Evolutionary conservation across 176 grass and related monocot species (phyloP), one percentile per base, ranked within the genome.

Genomic region (Oryza rufipogon): DNA sequence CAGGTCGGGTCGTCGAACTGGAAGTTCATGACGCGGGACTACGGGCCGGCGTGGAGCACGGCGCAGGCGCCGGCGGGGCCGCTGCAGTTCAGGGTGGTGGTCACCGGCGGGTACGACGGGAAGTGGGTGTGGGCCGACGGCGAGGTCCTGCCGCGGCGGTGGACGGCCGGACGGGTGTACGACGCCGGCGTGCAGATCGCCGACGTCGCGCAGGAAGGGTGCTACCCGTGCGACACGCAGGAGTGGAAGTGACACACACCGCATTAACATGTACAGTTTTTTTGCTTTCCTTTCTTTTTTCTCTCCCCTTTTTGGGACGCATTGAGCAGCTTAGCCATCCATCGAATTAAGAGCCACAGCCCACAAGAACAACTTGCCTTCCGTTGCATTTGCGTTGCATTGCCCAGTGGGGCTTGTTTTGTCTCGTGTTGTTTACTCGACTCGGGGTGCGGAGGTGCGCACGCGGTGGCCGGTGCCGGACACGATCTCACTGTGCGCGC

Each of bases 161-260:
- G 92, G 92, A 20, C 71, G 47, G 75, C 54, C 19, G 92, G 92
- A 0, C 22, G 44, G 28, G 78, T 92, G 4, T 94, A 94, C 5
- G 92, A 94, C 78, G 22, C 83, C 1, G 89, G 91, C 0, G 83
- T 97, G 74, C 95, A 87, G 89, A 88, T 94, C 77, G 41, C 75
- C 70, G 92, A 97, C 74, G 84, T 92, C 76, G 95, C 95, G 64
- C 90, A 89, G 73, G 92, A 97, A 72, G 88, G 88, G 15, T 94
- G 88, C 90, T 77, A 80, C 63, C 86, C 81, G 46, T 84, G 84
- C 81, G 82, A 83, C 70, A 79, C 76, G 26, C 85, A 11, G 3
- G 82, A 90, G 41, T 97, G 94, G 94, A 83, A 83, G 66, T 93
- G 78, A 92, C 38, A 0, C 41, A 12, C 49, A 3, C 15, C 16